Conservation (phyloP, 148 eudicot species). For the Silene uniflora region DNA sequence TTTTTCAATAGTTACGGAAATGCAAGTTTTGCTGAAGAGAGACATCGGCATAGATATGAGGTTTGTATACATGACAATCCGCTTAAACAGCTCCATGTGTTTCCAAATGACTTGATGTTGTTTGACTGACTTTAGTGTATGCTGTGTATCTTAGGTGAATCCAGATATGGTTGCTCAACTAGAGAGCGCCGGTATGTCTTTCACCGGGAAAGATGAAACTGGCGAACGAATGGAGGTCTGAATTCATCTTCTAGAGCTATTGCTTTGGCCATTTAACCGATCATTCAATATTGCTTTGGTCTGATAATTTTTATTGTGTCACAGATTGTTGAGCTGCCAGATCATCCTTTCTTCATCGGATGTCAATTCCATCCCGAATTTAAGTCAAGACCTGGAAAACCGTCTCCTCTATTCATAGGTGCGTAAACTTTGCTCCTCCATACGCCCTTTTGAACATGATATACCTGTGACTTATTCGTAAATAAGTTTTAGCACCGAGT, state of each 20-base stretch:
- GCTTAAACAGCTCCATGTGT: not conserved
- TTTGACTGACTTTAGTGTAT: not conserved
- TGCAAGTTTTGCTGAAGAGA: conserved; percentile 67
- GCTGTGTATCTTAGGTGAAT: conserved; percentile 54
- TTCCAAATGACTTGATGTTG: not conserved
- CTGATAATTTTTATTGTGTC: not conserved
- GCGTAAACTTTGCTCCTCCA: not conserved
- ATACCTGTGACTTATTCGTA: no score
- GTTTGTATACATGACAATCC: conserved; percentile 27
- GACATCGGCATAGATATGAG: conserved; percentile 99
- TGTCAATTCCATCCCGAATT: conserved; percentile 97
- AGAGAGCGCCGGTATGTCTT: conserved; percentile 77
- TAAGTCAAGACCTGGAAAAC: conserved; percentile 90
- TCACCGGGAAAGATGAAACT: conserved; percentile 91
- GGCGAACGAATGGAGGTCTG: conserved; percentile 90
- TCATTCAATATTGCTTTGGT: no score
- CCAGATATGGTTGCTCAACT: conserved; percentile 69
- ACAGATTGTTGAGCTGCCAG: conserved; percentile 79
- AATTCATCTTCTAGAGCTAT: not conserved
- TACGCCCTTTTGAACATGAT: no score
- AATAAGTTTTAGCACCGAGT: not conserved
- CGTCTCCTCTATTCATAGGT: conserved; percentile 90
- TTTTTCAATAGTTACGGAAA: conserved; percentile 58
- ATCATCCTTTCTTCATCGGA: conserved; percentile 79
- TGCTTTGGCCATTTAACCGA: not conserved